Evolutionary conservation across 164 flowering plant genomes (phyloP).

Genomic region (Tetracentron sinense): DNA sequence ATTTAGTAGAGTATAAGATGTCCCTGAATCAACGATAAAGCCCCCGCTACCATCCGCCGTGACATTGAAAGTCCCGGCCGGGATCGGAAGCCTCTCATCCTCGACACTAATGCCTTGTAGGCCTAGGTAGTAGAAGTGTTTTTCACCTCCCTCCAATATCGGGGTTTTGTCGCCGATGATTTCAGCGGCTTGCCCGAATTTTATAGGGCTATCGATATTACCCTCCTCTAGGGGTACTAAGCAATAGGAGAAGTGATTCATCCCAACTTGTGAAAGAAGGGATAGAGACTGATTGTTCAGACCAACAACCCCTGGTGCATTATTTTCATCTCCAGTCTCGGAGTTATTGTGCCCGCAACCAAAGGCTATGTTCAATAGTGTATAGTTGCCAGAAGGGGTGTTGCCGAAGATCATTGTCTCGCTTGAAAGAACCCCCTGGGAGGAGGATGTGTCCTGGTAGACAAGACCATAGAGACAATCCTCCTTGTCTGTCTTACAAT

Average conservation of each 20-base stretch:
- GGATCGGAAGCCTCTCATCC: background rate
- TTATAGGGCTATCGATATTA: background rate
- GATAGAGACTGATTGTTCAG: background rate
- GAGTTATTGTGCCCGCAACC: background rate
- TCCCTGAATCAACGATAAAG: background rate
- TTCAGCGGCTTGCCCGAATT: background rate
- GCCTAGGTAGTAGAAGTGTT: background rate
- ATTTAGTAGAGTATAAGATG: background rate
- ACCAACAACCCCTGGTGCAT: background rate
- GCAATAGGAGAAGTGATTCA: background rate
- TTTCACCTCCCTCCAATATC: background rate
- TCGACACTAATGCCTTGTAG: constrained; percentile 3
- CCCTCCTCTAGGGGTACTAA: background rate
- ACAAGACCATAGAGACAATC: background rate
- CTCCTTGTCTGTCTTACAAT: background rate
- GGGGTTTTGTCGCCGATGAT: background rate
- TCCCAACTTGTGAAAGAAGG: background rate
- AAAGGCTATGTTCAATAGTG: background rate
- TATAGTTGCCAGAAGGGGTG: background rate
- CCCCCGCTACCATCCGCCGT: background rate
- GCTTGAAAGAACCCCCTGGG: background rate
- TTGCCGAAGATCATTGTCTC: background rate
- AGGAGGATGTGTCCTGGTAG: background rate
- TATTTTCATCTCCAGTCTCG: too few species aligned
- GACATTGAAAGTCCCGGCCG: background rate